A percentile compares a stretch with the other conserved stretches of the same genome.
Conservation (phyloP, 2,329 filamentous ascomycete genomes). For the Cladosporium oxysporum region DNA sequence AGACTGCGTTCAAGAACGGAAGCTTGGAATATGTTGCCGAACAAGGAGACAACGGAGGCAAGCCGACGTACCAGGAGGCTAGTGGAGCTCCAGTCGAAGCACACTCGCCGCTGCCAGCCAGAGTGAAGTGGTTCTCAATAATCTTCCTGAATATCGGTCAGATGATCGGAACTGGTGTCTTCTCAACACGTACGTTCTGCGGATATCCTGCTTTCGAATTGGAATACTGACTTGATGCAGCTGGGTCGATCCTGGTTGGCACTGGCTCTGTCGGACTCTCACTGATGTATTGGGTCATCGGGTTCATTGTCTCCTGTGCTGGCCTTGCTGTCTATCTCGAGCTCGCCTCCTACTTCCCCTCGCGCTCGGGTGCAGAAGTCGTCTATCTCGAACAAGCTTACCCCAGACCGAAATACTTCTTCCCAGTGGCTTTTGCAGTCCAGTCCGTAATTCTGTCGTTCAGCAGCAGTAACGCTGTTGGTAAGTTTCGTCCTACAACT, state of each 20-base stretch:
- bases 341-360: conserved; percentile 65
- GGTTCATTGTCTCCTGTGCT: conserved; percentile 59
- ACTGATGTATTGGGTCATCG: conserved; percentile 66
- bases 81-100: conserved; percentile 63
- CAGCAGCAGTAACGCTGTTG: conserved; percentile 65
- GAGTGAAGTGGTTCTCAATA: conserved; percentile 56
- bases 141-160: conserved; percentile 63
- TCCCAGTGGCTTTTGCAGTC: conserved; percentile 65
- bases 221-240: conserved; percentile 37
- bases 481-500: conserved; percentile 30
- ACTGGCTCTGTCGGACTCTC: conserved; percentile 64
- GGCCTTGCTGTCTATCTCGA: conserved; percentile 64
- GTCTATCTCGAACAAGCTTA: conserved; percentile 70
- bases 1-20: conserved; percentile 35
- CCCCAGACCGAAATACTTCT: conserved; percentile 63
- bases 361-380: conserved; percentile 65
- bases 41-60: conserved; percentile 52
- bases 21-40: conserved; percentile 46
- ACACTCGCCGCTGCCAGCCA: conserved; percentile 60
- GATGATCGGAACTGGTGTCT: conserved; percentile 58
- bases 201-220: neutral
- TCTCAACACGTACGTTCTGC: conserved; percentile 59
- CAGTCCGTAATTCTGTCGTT: conserved; percentile 66
- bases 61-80: conserved; percentile 60
- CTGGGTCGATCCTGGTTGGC: conserved; percentile 58